These are phyloP conservation scores for Aspergillus nidulans DNA, from an alignment of 495 filamentous ascomycete species.

Conservation along the genomic window DNA sequence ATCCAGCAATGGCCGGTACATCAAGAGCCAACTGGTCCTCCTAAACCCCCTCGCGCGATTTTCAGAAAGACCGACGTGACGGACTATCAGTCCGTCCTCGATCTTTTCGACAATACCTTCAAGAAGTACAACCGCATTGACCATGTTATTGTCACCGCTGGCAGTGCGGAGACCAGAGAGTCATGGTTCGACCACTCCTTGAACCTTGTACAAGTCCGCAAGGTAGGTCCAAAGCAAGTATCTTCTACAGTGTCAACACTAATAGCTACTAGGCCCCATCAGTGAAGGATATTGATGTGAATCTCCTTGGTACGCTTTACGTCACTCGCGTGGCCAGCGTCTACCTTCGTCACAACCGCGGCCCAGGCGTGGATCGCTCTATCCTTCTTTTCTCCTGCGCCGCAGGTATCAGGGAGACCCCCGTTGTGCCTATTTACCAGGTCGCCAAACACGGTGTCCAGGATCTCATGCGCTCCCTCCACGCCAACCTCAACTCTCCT, in stretches of 20 bases:
- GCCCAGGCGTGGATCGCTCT: constrained; percentile 37
- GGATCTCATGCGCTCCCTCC: constrained; percentile 46
- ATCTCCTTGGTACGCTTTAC: constrained; percentile 46
- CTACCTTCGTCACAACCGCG: constrained; percentile 43
- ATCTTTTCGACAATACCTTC: constrained; percentile 43
- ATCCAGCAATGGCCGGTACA: constrained; percentile 23
- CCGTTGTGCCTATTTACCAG: constrained; percentile 45
- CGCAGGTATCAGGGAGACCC: constrained; percentile 45
- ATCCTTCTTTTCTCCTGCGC: constrained; percentile 42
- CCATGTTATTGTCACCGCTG: constrained; percentile 49
- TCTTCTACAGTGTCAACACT: neutral
- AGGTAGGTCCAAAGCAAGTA: constrained; percentile 19
- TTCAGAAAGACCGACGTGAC: constrained; percentile 45
- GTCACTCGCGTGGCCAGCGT: constrained; percentile 42
- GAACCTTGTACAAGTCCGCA: constrained; percentile 28
- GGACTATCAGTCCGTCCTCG: constrained; percentile 39
- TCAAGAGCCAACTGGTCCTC: constrained; percentile 18
- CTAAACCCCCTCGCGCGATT: constrained; percentile 21
- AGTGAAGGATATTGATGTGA: constrained; percentile 45
- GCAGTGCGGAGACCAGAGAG: constrained; percentile 37
- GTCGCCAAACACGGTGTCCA: constrained; percentile 48
- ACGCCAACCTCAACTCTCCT: constrained; percentile 32
- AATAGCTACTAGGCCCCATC: constrained; percentile 25
- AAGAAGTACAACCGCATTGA: constrained; percentile 46
- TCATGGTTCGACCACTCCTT: constrained; percentile 45